Base-by-base conservation (phyloP, 805 yeast species). In the Pichia pseudocactophila region DNA sequence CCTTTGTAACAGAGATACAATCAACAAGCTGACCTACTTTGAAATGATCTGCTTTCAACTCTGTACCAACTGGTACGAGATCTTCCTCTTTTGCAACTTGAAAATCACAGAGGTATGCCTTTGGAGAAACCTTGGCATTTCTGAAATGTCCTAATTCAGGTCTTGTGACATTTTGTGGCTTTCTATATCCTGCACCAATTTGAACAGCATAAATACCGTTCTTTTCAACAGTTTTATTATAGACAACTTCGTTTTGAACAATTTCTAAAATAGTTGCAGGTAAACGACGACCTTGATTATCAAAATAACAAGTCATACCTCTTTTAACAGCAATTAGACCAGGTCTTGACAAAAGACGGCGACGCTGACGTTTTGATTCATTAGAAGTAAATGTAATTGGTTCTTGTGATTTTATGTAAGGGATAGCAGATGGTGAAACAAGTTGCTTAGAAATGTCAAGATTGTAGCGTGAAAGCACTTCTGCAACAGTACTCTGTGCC, bases 231-330 rank as follows among this genome's bases (percentile, higher is more conserved):
- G 90, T 82, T 59, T 82, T 84, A 54, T 76, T 77, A 56, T 74
- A 72, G 15, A 82, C 64, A 15, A 92, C 97, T 66, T 92, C 97
- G 49, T 86, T 85, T 43, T 89, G 77, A 59, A 88, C 83, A 46
- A 92, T 74, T 58, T 88, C 94, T 33, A 92, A 67, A 8, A 92
- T 83, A 4, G 98, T 92, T 38, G 94, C 92, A 2, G 95, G 89
- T 42, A 71, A 62, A 48, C 78, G 78, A 41, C 68, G 69, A 22
- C 96, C 97, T 30, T 64, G 63, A 25, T 73, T 72, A 48, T 80
- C 80, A 56, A 74, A 90, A 74, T 78, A 84, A 13, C 92, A 78
- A 39, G 88, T 78, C 96, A 90, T 90, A 15, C 97, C 97, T 45
- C 82, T 70, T 59, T 92, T 92, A 49, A 78, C 67, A 1, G 94